Percentiles rank a stretch among this genome's conserved stretches.
Conservation (phyloP, 768 basidiomycete species). For the Sporobolomyces phaffii region DNA sequence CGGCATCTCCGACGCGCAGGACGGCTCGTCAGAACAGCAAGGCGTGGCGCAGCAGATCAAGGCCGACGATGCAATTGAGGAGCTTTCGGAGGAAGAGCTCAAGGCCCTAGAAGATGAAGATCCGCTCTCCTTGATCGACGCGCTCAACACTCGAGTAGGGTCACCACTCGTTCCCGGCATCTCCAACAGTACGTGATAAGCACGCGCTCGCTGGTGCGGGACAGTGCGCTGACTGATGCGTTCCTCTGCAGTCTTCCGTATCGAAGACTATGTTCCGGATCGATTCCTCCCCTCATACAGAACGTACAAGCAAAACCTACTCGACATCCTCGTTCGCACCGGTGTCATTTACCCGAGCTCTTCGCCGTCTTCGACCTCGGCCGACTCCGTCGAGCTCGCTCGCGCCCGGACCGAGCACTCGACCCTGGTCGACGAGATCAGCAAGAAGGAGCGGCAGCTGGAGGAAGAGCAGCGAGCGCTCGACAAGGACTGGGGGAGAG, state of each 20-base stretch:
- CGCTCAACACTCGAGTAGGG: conserved; percentile 24
- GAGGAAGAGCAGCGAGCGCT: conserved; percentile 52
- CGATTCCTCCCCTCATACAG: conserved; percentile 67
- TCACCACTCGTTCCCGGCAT: conserved; percentile 2
- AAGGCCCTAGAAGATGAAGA: conserved; percentile 50
- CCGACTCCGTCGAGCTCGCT: conserved; percentile 43
- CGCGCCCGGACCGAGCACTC: conserved; percentile 48
- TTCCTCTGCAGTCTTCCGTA: conserved; percentile 60
- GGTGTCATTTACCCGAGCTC: conserved; percentile 53
- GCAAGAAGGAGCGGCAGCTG: conserved; percentile 46
- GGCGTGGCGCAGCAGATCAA: neutral
- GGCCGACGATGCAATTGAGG: neutral
- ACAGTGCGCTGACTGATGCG: neutral
- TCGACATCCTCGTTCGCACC: conserved; percentile 60
- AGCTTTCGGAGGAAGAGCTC: conserved; percentile 49
- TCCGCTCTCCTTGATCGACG: conserved; percentile 42
- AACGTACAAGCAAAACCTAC: conserved; percentile 56
- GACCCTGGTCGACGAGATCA: conserved; percentile 59
- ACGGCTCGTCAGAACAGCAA: conserved; percentile 39
- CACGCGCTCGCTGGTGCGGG: neutral
- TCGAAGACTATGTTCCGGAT: conserved; percentile 80
- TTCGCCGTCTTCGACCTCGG: neutral
- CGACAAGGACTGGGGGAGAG: conserved; percentile 52
- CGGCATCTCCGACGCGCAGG: conserved; percentile 51
- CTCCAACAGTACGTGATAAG: conserved; percentile 11